Conservation (phyloP, 2,329 filamentous ascomycete genomes). For the Ophiostoma populinum region DNA sequence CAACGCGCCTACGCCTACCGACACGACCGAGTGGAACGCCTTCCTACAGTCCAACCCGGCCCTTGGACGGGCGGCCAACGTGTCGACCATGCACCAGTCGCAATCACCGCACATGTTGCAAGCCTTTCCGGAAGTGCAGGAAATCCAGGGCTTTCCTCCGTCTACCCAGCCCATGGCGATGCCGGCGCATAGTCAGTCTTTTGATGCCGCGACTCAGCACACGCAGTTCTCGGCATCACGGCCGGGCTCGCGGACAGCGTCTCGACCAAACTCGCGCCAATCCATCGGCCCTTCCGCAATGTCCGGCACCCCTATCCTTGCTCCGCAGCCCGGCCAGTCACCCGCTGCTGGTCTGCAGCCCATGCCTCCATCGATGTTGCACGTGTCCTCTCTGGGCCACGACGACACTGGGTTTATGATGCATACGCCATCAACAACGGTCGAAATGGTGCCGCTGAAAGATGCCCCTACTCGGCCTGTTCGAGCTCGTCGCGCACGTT, state of each 20-base stretch:
- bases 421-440: neutral
- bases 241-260: conserved; percentile 2
- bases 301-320: neutral
- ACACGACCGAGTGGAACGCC: conserved; percentile 60
- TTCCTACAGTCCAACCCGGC: conserved; percentile 56
- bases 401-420: neutral
- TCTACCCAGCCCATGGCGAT: neutral
- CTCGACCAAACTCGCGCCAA: conserved; percentile 6
- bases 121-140: conserved; percentile 8
- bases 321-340: too few relatives aligned
- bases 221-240: conserved; percentile 6
- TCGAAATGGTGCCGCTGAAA: conserved; percentile 5
- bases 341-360: too few relatives aligned
- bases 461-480: conserved; percentile 20
- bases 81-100: conserved; percentile 14
- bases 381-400: neutral
- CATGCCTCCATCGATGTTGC: neutral
- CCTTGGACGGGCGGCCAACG: conserved; percentile 23
- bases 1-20: conserved; percentile 31
- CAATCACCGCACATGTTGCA: conserved; percentile 19
- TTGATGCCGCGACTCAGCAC: conserved; percentile 2
- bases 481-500: conserved; percentile 20
- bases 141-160: conserved; percentile 5
- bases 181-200: neutral
- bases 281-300: neutral